Conservation (phyloP, 2,329 filamentous ascomycete genomes). For the Xylariaceae sp. region DNA sequence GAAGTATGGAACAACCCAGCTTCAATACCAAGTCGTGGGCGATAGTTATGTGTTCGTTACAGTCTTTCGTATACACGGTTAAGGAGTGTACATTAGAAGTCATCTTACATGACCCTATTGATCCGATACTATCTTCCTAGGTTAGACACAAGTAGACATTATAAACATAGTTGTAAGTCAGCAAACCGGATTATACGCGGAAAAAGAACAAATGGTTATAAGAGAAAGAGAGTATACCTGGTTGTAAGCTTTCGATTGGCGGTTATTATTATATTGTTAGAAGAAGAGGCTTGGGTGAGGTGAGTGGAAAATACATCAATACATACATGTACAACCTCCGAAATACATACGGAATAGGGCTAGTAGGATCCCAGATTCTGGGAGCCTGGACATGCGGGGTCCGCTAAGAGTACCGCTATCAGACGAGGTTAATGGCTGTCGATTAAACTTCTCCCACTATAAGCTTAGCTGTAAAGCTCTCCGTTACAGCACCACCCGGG, state of each 20-base stretch:
- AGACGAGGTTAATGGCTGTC: background rate
- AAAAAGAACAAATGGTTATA: background rate
- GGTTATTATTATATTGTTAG: background rate
- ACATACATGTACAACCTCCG: no score
- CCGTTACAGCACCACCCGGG: background rate
- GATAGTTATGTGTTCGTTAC: background rate
- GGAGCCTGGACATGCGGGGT: background rate
- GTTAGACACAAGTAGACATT: background rate
- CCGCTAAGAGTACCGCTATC: background rate
- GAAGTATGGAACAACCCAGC: background rate
- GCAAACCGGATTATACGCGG: background rate
- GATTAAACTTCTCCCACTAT: no score
- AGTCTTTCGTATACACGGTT: background rate
- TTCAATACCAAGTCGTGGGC: background rate
- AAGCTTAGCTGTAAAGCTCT: no score
- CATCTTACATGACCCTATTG: no score
- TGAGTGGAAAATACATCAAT: no score
- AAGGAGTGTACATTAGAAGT: no score
- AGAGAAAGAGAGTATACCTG: background rate
- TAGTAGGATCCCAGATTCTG: background rate
- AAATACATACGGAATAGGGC: no score
- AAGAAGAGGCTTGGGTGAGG: background rate
- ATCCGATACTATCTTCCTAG: background rate
- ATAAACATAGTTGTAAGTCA: background rate
- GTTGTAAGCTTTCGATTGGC: background rate